Evolutionary conservation across 768 basidiomycete species (phyloP), one percentile per base, ranked within the genome.

Genomic region (Galerina sulciceps): DNA sequence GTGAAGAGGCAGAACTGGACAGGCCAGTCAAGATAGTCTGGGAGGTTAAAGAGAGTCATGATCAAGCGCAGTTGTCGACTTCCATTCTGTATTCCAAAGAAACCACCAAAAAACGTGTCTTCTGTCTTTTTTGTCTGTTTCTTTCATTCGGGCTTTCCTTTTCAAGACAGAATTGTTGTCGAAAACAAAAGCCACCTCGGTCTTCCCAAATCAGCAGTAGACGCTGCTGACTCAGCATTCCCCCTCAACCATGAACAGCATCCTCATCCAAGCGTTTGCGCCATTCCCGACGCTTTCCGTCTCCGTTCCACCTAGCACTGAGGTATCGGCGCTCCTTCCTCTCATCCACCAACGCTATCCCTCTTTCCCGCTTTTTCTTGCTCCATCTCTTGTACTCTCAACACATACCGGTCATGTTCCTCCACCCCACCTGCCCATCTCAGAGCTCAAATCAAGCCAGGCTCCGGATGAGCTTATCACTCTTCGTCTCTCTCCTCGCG

Each of bases 401-500:
- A 79, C 77, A 1, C 76, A 80, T 60, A 58, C 71, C 41, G 78
- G 79, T 22, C 67, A 65, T 63, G 67, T 69, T 35, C 75, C 75
- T 5, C 55, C 66, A 38, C 58, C 67, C 1, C 57, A 68, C 10
- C 60, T 67, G 10, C 62, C 66, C 17, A 17, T 79, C 54, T 67
- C 69, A 46, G 67, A 68, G 23, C 65, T 75, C 53, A 45, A 59
- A 60, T 61, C 57, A 57, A 58, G 45, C 1, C 36, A 55, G 2
- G 64, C 67, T 13, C 63, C 65, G 0, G 55, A 61, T 14, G 67
- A 64, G 11, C 73, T 91, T 23, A 76, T 94, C n/a, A 79, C 82
- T 2, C 77, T 98, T 1, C 83, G 93, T 0, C 79, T 96, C n/a
- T 76, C 83, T 1, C 89, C 93, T 0, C 79, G 88, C 22, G 69